Percentiles rank a stretch among this genome's conserved stretches.
Conservation (phyloP, 2,329 filamentous ascomycete species). For the Blumeriella jaapii region DNA sequence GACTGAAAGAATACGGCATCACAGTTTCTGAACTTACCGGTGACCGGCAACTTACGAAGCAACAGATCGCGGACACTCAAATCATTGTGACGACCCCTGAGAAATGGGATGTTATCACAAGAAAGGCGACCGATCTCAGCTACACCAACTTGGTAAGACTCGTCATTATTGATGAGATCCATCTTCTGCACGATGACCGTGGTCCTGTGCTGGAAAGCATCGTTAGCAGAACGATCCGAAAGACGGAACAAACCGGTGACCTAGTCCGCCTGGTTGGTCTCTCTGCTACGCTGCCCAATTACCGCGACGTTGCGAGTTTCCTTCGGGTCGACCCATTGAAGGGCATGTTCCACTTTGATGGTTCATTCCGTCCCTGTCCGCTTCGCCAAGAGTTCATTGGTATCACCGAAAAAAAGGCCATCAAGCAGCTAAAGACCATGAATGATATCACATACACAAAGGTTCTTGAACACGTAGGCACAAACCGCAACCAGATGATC, state of each 20-base stretch:
- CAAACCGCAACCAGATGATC: slow-evolving; percentile 91
- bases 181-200: slow-evolving; percentile 92
- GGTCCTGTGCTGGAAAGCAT: slow-evolving; percentile 96
- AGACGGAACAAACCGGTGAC: slow-evolving; percentile 87
- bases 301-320: slow-evolving; percentile 91
- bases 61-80: slow-evolving; percentile 95
- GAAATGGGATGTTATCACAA: slow-evolving; percentile 98
- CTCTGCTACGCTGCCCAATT: slow-evolving; percentile 92
- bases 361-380: slow-evolving; percentile 85
- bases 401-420: slow-evolving; percentile 93
- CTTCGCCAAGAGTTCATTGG: slow-evolving; percentile 95
- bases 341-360: slow-evolving; percentile 93
- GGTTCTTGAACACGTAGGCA: slow-evolving; percentile 89
- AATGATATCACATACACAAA: slow-evolving; percentile 98
- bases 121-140: slow-evolving; percentile 91
- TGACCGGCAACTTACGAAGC: slow-evolving; percentile 95
- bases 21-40: slow-evolving; percentile 91
- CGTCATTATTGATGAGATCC: slow-evolving; percentile 96
- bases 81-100: slow-evolving; percentile 97
- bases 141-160: slow-evolving; percentile 96
- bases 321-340: slow-evolving; percentile 77
- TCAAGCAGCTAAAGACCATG: slow-evolving; percentile 98
- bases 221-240: slow-evolving; percentile 84
- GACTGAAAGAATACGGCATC: slow-evolving; percentile 83
- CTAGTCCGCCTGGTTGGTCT: slow-evolving; percentile 84